Evolutionary conservation across 2,329 filamentous ascomycete genomes (phyloP).

Genomic region (Scopulariopsis brevicaulis): DNA sequence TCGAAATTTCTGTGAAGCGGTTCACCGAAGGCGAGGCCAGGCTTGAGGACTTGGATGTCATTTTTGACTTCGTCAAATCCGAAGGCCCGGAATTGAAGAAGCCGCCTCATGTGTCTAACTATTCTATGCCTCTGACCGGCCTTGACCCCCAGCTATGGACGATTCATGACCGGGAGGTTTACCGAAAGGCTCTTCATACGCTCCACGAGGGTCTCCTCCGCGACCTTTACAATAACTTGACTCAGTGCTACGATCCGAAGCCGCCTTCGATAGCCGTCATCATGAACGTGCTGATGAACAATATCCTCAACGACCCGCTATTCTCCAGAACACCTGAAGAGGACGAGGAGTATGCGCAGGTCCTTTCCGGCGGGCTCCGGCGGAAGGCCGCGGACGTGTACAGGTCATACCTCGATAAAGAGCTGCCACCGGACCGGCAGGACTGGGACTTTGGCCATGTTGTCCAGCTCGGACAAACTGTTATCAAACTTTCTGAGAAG

Average conservation of each 20-base stretch:
- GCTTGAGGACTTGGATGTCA: constrained; percentile 70
- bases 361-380: constrained; percentile 61
- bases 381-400: constrained; percentile 73
- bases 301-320: constrained; percentile 67
- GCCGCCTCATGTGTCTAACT: constrained; percentile 41
- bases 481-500: constrained; percentile 74
- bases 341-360: constrained; percentile 57
- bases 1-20: constrained; percentile 78
- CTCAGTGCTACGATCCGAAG: constrained; percentile 83
- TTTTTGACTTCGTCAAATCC: constrained; percentile 73
- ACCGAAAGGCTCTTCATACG: constrained; percentile 62
- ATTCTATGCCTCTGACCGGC: constrained; percentile 36
- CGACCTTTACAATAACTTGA: constrained; percentile 78
- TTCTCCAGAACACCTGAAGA: constrained; percentile 65
- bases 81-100: constrained; percentile 56
- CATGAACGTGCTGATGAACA: constrained; percentile 69
- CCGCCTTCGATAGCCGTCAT: constrained; percentile 69
- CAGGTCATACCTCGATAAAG: constrained; percentile 62
- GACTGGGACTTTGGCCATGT: constrained; percentile 89
- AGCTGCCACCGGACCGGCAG: constrained; percentile 69
- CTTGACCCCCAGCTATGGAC: constrained; percentile 56
- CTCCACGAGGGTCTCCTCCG: constrained; percentile 75
- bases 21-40: constrained; percentile 75
- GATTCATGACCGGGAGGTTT: constrained; percentile 54
- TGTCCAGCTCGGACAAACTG: constrained; percentile 75